Evolutionary conservation across 1,139 yeast species (phyloP), one percentile per base, ranked within the genome.

Genomic region (Tardiomyces digboiensis): DNA sequence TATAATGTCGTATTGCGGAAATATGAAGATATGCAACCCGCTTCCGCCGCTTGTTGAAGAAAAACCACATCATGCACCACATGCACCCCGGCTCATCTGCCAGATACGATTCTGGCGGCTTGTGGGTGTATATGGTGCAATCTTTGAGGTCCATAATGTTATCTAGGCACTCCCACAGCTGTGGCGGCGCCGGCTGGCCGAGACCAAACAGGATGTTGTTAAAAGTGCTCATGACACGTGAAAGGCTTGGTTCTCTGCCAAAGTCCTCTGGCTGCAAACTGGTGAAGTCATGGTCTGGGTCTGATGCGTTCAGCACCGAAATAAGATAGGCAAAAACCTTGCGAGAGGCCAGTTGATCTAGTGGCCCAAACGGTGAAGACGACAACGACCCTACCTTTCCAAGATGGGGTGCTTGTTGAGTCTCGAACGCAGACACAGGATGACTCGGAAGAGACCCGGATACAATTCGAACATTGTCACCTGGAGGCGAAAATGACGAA

Each of bases 251-350:
- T 39, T 75, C 79, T 66, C 67, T 79, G 55, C 67, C 70, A 66
- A 91, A 95, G 52, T 87, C 88, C 18, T 82, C 77, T 1, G 98
- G 98, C 59, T 87, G 89, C 48, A 91, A 74, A 29, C 81, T 76
- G 13, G 94, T 77, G 57, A 89, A 91, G 59, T 91, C 98, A 59
- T 91, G 95, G 61, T 91, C 98, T 0, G 98, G 97, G 59, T 86
- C 91, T 1, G 94, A 82, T 10, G 94, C 86, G 62, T 91, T 91
- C 44, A 91, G 71, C 33, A 91, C 89, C 1, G 95, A 93, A 48
- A 91, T 85, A 45, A 91, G 69, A 60, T 89, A 86, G 0, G 97
- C 93, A 70, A 91, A 91, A 1, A 91, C 82, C 62, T 86, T 82
- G 52, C 96, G 75, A 26, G 95, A 83, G 1, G 94, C 79, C 5